phyloP scores from a whole-genome alignment of 177 flowering plant genomes.

The Vitis hybrid region DNA sequence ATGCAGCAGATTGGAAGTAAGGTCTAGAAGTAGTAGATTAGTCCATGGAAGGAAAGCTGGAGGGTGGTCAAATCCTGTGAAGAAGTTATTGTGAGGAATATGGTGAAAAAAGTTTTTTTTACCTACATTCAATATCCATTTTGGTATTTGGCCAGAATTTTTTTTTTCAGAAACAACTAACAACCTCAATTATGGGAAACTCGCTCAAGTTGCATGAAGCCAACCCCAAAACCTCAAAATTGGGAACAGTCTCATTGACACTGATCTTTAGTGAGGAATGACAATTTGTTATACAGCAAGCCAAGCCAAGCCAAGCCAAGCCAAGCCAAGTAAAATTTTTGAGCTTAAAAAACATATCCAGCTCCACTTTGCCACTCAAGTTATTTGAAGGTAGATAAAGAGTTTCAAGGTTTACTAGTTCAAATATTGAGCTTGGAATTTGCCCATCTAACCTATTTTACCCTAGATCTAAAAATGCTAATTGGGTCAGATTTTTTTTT shows the following conservation, averaged over 20 bases:
- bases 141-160: conserved; percentile 3
- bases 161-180: background rate
- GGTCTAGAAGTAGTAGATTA: no score
- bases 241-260: background rate
- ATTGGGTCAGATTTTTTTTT: background rate
- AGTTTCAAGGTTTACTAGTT: background rate
- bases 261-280: background rate
- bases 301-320: background rate
- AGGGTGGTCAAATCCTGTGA: no score
- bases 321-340: background rate
- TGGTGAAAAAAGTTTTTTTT: no score
- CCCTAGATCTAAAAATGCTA: background rate
- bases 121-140: no score
- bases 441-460: background rate
- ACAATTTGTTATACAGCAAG: background rate
- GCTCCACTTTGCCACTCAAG: conserved; percentile 2
- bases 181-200: background rate
- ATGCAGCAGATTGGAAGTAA: no score
- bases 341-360: background rate
- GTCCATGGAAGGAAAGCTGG: no score
- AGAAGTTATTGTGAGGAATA: no score
- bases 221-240: background rate
- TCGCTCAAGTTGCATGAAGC: conserved; percentile 3
- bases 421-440: background rate
- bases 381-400: background rate